Percentiles rank a stretch among this genome's conserved stretches.
phyloP scores from a whole-genome alignment of 2,329 filamentous ascomycete species.

The Cryoendolithus antarcticus region DNA sequence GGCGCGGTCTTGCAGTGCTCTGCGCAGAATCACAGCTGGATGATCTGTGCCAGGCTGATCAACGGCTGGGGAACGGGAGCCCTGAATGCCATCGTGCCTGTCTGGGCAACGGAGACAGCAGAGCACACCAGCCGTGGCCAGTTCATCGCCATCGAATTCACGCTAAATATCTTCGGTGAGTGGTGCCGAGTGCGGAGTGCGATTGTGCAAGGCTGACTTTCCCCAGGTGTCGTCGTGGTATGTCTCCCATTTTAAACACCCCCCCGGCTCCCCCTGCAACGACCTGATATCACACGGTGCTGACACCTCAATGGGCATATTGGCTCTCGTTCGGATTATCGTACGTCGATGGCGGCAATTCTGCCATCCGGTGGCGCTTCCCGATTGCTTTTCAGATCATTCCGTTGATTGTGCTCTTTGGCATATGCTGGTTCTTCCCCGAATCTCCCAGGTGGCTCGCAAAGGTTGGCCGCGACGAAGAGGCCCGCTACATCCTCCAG shows the following conservation, averaged over 20 bases:
- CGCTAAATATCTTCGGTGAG: constrained; percentile 59
- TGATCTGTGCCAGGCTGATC: constrained; percentile 29
- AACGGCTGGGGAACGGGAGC: constrained; percentile 51
- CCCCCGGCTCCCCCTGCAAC: too few species aligned
- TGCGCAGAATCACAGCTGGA: constrained; percentile 55
- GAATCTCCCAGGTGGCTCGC: constrained; percentile 56
- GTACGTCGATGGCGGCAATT: constrained; percentile 3
- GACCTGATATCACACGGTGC: too few species aligned
- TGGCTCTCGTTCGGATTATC: constrained; percentile 5
- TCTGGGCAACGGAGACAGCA: constrained; percentile 59
- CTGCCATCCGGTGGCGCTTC: constrained; percentile 48
- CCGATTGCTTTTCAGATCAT: constrained; percentile 57
- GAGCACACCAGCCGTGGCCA: constrained; percentile 54
- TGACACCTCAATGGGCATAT: neutral
- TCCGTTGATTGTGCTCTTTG: constrained; percentile 45
- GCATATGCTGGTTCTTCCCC: constrained; percentile 50
- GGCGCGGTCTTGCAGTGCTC: constrained; percentile 54
- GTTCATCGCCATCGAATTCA: constrained; percentile 52
- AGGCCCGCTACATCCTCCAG: constrained; percentile 50
- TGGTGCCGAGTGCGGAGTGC: constrained; percentile 8
- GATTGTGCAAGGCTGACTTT: too few species aligned
- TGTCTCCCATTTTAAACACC: too few species aligned
- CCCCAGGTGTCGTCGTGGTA: too few species aligned
- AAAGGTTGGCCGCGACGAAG: constrained; percentile 52
- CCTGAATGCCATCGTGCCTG: constrained; percentile 56